Evolutionary conservation across 805 yeast species (phyloP).

Genomic region (Yamadazyma nakazawae): DNA sequence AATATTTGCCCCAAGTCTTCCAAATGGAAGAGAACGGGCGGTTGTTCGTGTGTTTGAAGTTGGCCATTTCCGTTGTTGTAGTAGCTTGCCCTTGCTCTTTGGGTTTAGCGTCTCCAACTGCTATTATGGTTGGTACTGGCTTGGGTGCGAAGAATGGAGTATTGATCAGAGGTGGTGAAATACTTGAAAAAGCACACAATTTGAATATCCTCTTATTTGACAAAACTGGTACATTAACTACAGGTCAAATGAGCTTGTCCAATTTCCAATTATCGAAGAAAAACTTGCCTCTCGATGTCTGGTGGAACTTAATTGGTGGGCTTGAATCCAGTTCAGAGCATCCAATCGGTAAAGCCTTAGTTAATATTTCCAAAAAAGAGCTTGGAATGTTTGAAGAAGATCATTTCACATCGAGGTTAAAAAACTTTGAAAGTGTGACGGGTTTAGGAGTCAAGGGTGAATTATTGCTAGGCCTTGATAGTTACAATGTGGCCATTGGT

Average conservation of each 20-base stretch:
- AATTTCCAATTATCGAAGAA: slow-evolving; percentile 10
- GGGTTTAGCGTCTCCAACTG: slow-evolving; percentile 97
- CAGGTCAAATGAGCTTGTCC: slow-evolving; percentile 64
- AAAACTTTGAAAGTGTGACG: slow-evolving; percentile 33
- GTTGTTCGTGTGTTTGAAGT: slow-evolving; percentile 64
- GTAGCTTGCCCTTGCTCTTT: slow-evolving; percentile 99
- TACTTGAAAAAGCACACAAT: slow-evolving; percentile 68
- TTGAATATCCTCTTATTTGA: slow-evolving; percentile 76
- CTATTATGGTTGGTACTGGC: slow-evolving; percentile 98
- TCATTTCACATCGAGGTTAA: slow-evolving; percentile 26
- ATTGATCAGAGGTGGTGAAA: slow-evolving; percentile 88
- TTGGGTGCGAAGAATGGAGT: slow-evolving; percentile 90
- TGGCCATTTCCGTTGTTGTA: slow-evolving; percentile 88
- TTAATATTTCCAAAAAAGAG: slow-evolving; percentile 28
- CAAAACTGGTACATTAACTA: slow-evolving; percentile 93
- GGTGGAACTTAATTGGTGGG: slow-evolving; percentile 55
- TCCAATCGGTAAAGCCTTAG: slow-evolving; percentile 78
- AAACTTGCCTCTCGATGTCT: slow-evolving; percentile 17
- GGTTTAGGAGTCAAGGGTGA: slow-evolving; percentile 47
- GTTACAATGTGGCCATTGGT: slow-evolving; percentile 50
- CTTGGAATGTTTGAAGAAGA: slow-evolving; percentile 33
- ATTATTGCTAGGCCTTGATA: slow-evolving; percentile 15
- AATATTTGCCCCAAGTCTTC: slow-evolving; percentile 48
- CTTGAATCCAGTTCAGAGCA: slow-evolving; percentile 78
- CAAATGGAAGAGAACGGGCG: slow-evolving; percentile 47